A percentile compares a stretch with the other conserved stretches of the same genome.
These are phyloP conservation scores for Zelonia costaricensis DNA, from an alignment of 208 protist genomes.

Conservation along the genomic window DNA sequence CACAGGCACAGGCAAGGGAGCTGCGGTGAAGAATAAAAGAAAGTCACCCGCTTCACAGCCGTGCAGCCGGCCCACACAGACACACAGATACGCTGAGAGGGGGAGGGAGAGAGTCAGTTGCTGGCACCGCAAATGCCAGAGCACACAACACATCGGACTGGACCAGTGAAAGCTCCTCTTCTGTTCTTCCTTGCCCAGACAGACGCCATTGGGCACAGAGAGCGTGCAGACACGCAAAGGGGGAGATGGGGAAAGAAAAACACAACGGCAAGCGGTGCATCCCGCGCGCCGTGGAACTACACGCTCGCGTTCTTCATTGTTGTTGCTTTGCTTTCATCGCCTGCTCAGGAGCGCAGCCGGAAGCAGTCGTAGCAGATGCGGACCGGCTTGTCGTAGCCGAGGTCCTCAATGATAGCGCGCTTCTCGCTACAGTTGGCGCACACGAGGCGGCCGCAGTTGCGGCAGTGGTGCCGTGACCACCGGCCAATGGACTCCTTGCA, in stretches of 20 bases:
- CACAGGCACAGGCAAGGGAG: too few species aligned
- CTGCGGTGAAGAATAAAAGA: too few species aligned
- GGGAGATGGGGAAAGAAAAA: background rate
- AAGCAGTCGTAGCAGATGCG: slow-evolving; percentile 87
- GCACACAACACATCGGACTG: too few species aligned
- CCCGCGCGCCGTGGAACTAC: background rate
- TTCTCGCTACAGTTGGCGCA: slow-evolving; percentile 67
- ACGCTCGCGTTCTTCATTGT: too few species aligned
- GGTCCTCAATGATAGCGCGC: slow-evolving; percentile 47
- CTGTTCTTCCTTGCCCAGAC: too few species aligned
- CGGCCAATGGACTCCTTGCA: slow-evolving; percentile 65
- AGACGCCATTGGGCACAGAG: background rate
- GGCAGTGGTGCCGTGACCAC: slow-evolving; percentile 87
- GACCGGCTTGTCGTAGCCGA: slow-evolving; percentile 65
- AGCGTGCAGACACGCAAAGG: too few species aligned
- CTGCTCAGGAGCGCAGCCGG: slow-evolving; percentile 5
- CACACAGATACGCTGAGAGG: background rate
- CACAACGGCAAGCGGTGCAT: too few species aligned
- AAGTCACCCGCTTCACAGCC: too few species aligned
- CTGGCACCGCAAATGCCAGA: too few species aligned
- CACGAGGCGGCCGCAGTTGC: slow-evolving; percentile 77
- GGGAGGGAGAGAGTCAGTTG: too few species aligned
- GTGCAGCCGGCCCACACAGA: background rate
- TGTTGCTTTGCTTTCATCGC: background rate
- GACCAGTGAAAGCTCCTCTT: too few species aligned